Percentiles rank a stretch among this genome's conserved stretches.
phyloP scores from a whole-genome alignment of 1,139 yeast genomes.

The Maudiozyma humilis region DNA sequence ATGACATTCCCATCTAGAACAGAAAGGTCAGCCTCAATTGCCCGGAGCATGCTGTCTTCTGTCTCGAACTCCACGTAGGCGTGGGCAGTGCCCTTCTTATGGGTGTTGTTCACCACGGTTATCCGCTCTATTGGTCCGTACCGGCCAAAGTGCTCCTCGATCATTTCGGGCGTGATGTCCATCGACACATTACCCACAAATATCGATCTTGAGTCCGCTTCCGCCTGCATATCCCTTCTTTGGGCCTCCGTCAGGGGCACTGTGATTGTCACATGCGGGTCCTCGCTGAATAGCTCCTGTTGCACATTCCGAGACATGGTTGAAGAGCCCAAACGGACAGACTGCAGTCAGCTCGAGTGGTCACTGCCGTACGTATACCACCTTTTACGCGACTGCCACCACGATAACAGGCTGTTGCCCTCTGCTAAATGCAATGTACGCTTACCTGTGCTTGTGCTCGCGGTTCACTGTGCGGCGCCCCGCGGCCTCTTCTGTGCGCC shows the following conservation, averaged over 20 bases:
- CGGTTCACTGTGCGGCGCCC: too few relatives aligned
- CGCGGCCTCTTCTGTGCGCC: conserved; percentile 4
- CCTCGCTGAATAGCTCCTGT: background rate
- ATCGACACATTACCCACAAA: conserved; percentile 86
- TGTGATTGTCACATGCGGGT: conserved; percentile 5
- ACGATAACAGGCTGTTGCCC: too few relatives aligned
- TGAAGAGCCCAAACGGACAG: too few relatives aligned
- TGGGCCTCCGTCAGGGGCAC: conserved; percentile 7
- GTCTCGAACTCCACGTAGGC: conserved; percentile 62
- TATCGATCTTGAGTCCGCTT: conserved; percentile 67
- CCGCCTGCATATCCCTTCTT: conserved; percentile 31
- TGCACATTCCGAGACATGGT: background rate
- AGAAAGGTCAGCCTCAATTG: conserved; percentile 46
- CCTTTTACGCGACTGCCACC: background rate
- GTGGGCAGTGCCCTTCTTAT: conserved; percentile 53
- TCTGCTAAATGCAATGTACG: too few relatives aligned
- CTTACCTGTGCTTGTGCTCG: too few relatives aligned
- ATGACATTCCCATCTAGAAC: conserved; percentile 48
- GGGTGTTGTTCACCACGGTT: conserved; percentile 45
- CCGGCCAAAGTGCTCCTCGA: conserved; percentile 66
- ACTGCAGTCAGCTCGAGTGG: too few relatives aligned
- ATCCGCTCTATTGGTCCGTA: conserved; percentile 75
- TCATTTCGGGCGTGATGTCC: conserved; percentile 68
- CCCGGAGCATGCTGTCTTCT: conserved; percentile 40
- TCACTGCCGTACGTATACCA: too few relatives aligned